Evolutionary conservation across 345 rosid species (phyloP), one percentile per base, ranked within the genome.

Genomic region (Populus davidiana): DNA sequence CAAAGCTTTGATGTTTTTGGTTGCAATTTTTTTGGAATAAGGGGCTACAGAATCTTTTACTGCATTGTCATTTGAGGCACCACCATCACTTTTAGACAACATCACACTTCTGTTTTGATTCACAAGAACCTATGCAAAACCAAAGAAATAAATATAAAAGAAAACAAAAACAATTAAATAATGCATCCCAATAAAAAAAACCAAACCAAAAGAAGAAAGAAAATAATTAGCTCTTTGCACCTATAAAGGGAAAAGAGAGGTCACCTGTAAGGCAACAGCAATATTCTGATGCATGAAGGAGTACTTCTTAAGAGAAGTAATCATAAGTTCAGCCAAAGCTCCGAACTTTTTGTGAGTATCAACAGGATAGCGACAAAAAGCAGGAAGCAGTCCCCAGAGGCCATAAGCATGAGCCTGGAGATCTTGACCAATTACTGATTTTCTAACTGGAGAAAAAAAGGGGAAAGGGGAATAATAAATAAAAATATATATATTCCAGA

Each of bases 361-460:
- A 76, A 77, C 85, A 69, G 98, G 93, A 83, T 88, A 89, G 79
- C 83, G 87, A 84, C 96, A 93, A 74, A 93, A 93, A 76, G 94
- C 90, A 74, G 98, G 93, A 52, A 93, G 85, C 85, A 96, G 86
- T 54, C 82, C 88, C 92, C 87, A 83, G 8, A 96, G 92, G 72
- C 82, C 91, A 81, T 80, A 89, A 66, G 97, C 88, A 87, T 79
- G 84, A 81, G 91, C 86, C 85, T 81, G 85, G 80, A 96, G 87
- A 79, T 89, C 89, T 80, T 92, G 83, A 66, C 92, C 82, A 23
- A 70, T 86, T 63, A 62, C 79, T 80, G 93, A 77, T 77, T 86
- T 91, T 88, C 88, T 90, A 79, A 86, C 98, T 94, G 88, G 72
- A 77, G 41, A 85, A 81, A 81, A 71, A 29, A 76, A 67, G 50